Base-by-base conservation (phyloP, 805 yeast genomes). In the Hanseniaspora valbyensis region DNA sequence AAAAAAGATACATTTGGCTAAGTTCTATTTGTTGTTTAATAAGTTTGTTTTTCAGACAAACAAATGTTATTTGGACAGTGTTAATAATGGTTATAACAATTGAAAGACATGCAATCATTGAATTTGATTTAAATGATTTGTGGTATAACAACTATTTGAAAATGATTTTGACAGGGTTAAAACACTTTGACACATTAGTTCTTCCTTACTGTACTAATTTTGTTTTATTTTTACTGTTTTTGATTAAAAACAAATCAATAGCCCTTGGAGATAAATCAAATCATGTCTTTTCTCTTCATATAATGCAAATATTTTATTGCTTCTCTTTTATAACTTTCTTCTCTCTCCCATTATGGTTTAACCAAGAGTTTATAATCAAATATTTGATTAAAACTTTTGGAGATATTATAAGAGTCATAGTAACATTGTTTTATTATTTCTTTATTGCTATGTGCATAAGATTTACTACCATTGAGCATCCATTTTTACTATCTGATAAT, bases 181-280 rank as follows among this genome's bases (percentile, higher is more conserved):
- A 67, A 19, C 66, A 68, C 25, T 60, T 69, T 40, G 53, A 59
- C 14, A 62, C 55, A 40, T 43, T 62, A 54, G 66, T 59, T 0
- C 34, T 73, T 2, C 89, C 92, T 1, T 83, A 69, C 61, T 58
- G 63, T 0, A 32, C 74, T 19, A 83, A 80, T 55, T 74, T 76
- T 28, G 61, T 62, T 0, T 54, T 71, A 0, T 90, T 88, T 62
- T 68, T 62, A 3, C 62, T 60, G 1, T 90, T 88, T 59, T 61
- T 88, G 36, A 55, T 73, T 28, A 57, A 67, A 58, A 92, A 92
- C 57, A 85, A 86, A 16, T 94, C 96, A 0, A 80, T 92, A 37
- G 81, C 97, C 0, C 71, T 90, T 42, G 98, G 98, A 1, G 98
- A 92, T 61, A 85, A 87, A 63, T 80, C 78, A 29, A 89, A 90